Evolutionary conservation across 2,329 filamentous ascomycete species (phyloP), one percentile per base, ranked within the genome.

Genomic region (Stagonosporopsis cucurbitacearum): DNA sequence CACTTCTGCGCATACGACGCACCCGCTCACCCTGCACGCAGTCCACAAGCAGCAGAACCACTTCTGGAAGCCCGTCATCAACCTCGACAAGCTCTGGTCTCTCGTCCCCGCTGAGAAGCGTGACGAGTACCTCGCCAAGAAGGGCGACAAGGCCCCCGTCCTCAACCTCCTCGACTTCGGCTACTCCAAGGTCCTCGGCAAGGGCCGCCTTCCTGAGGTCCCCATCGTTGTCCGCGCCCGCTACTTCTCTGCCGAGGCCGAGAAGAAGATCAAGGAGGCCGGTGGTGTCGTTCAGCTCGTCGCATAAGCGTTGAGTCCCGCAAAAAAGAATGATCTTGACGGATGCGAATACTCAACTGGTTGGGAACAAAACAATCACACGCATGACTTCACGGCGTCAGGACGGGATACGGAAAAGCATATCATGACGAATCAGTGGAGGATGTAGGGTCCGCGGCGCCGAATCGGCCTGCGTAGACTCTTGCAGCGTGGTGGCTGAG

Each of bases 31-130:
- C 28, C 25, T 5, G 12, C 37, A 23, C 43, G 58, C 57, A 26
- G 28, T 96, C 91, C 94, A 98, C 87, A 93, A 95, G 83, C 88
- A 91, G 78, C 86, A 88, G 77, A 94, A 94, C 86, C 90, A 96
- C 79, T 92, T 94, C 87, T 99, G 94, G 95, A 97, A 96, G 86
- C 95, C 95, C 69, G 87, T 92, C 73, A 90, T 99, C 89, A 99
- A 99, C 87, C 85, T 99, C 74, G 95, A 98, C 84, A 99, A 98
- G 94, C 90, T 99, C 70, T 96, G 92, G 92, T 90, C 93, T 60
- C 91, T 99, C 76, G 88, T 99, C 78, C 95, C 96, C 77, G 81
- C 82, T 70, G 95, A 99, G 84, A 88, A 91, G 80, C 94, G 96
- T 76, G 92, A 96, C 45, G 88, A 92, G 81, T 98, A 98, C 87